These are phyloP conservation scores for Chaetomium tenue DNA, from an alignment of 495 filamentous ascomycete genomes.

Conservation along the genomic window DNA sequence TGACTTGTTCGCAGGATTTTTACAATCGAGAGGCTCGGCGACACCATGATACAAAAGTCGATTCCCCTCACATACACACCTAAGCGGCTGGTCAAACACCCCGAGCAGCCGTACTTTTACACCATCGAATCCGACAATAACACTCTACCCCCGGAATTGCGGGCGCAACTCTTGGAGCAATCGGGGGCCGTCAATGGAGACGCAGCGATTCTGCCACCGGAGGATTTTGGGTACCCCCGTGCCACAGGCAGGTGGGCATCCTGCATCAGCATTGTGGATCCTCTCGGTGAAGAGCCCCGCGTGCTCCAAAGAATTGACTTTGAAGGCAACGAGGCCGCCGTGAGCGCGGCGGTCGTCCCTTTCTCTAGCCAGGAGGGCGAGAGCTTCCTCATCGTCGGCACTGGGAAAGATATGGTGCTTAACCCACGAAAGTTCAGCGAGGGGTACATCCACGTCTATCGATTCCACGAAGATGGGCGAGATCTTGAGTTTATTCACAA, in stretches of 20 bases:
- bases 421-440: constrained; percentile 66
- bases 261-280: constrained; percentile 87
- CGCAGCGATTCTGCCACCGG: constrained; percentile 63
- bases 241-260: constrained; percentile 88
- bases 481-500: constrained; percentile 94
- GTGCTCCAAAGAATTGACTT: constrained; percentile 76
- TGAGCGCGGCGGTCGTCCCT: constrained; percentile 76
- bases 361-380: constrained; percentile 89
- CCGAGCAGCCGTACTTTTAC: constrained; percentile 85
- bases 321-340: constrained; percentile 85
- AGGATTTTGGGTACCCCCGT: constrained; percentile 86
- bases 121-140: constrained; percentile 93
- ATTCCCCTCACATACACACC: constrained; percentile 90
- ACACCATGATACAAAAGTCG: constrained; percentile 83
- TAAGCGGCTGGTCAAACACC: constrained; percentile 80
- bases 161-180: constrained; percentile 65
- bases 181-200: constrained; percentile 68
- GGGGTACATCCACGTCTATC: constrained; percentile 90
- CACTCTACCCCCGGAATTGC: constrained; percentile 72
- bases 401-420: constrained; percentile 81
- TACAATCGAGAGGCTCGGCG: constrained; percentile 78
- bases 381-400: constrained; percentile 87
- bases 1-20: constrained; percentile 67
- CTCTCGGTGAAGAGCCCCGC: constrained; percentile 62
- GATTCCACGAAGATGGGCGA: constrained; percentile 80